Percentiles rank a stretch among this genome's conserved stretches.
Evolutionary conservation across 2,329 filamentous ascomycete genomes (phyloP).

Genomic region (Lizonia empirigonia): DNA sequence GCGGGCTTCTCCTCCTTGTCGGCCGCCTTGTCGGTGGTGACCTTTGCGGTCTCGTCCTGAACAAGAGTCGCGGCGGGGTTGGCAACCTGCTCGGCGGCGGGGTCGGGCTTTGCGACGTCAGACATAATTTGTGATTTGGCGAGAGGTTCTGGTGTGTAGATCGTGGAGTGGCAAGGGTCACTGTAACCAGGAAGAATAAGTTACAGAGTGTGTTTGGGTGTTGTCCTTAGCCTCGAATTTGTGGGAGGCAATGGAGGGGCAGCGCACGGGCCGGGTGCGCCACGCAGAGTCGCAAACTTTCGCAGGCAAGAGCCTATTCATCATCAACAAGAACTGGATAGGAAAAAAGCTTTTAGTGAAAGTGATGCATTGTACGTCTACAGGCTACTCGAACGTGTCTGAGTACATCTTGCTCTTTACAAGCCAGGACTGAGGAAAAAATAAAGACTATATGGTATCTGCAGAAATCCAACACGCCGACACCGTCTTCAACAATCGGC

Average conservation of each 20-base stretch:
- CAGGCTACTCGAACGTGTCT: neutral
- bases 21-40: slow-evolving; percentile 47
- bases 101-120: slow-evolving; percentile 50
- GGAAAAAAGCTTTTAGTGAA: neutral
- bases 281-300: slow-evolving; percentile 1
- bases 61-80: slow-evolving; percentile 49
- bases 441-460: slow-evolving; percentile 9
- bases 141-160: slow-evolving; percentile 4
- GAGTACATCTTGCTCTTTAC: neutral
- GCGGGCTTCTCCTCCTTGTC: slow-evolving; percentile 32
- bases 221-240: slow-evolving; percentile 34
- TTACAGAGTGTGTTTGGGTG: slow-evolving; percentile 22
- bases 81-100: slow-evolving; percentile 47
- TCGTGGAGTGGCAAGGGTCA: slow-evolving; percentile 7
- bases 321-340: neutral
- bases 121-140: slow-evolving; percentile 35
- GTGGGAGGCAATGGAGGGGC: slow-evolving; percentile 33
- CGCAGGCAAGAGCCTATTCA: neutral
- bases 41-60: slow-evolving; percentile 53
- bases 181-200: slow-evolving; percentile 13
- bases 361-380: neutral
- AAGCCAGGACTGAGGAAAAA: neutral
- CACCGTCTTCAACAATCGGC: slow-evolving; percentile 4
- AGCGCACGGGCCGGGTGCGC: slow-evolving; percentile 2
- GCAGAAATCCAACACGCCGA: slow-evolving; percentile 11